Evolutionary conservation across 257 asterid genomes (phyloP), one percentile per base, ranked within the genome.

Genomic region (Leonotis leonurus): DNA sequence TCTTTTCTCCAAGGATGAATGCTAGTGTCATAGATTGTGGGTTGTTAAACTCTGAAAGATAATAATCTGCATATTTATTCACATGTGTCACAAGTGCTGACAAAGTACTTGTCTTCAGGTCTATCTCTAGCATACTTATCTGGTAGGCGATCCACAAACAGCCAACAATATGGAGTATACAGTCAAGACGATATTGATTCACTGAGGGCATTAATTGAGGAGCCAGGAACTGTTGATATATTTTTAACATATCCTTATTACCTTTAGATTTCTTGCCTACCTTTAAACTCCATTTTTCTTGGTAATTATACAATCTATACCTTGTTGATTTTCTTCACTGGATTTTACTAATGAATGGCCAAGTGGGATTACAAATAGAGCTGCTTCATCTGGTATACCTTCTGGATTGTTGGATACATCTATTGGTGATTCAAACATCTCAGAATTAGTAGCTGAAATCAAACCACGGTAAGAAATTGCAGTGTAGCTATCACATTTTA

Each of bases 181-280:
- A 77, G 75, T 71, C 94, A 86, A 81, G 97, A 92, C 58, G 99
- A 92, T 68, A 81, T 89, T 73, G 99, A 86, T 84, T 94, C 97
- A 27, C 68, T 92, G 78, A 74, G 97, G 82, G 97, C 99, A 12
- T 75, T 89, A 60, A 85, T 87, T 20, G 99, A 92, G 78, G 97
- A 92, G 63, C 83, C 90, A 44, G 95, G 85, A 71, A 75, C 81
- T 57, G 78, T 86, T 8, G 99, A 92, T 80, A 74, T 92, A 54
- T 92, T 92, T 80, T 74, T 92, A 72, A 81, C 97, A 92, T 92
- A 89, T 89, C 97, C 99, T 92, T 84, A 9, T 71, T 56, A 29
- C 40, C 21, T 16, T 35, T 35, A 49, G 59, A 37, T 57, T 49
- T 70, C 70, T 25, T 53, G 53, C n/a, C 18, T 45, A 9, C 65